A percentile compares a stretch with the other conserved stretches of the same genome.
These are phyloP conservation scores for Xylaria longipes DNA, from an alignment of 495 filamentous ascomycete genomes.

Conservation along the genomic window DNA sequence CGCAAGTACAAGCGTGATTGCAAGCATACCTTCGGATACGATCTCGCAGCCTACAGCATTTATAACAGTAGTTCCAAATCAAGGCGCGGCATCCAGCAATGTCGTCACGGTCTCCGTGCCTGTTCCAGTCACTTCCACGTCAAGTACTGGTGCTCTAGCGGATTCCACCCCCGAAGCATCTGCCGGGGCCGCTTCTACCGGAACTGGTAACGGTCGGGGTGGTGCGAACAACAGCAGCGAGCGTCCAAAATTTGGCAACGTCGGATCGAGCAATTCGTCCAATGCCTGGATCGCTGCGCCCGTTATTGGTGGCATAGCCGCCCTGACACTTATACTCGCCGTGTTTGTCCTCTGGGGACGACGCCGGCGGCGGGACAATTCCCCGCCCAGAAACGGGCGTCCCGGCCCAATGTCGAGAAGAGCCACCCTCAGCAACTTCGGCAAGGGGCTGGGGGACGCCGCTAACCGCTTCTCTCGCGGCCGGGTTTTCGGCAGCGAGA, in stretches of 20 bases:
- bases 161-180: conserved; percentile 1
- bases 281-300: conserved; percentile 49
- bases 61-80: not conserved
- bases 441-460: not conserved
- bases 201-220: not conserved
- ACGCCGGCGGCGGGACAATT: conserved; percentile 27
- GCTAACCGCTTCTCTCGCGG: not conserved
- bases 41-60: conserved; percentile 17
- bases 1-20: not conserved
- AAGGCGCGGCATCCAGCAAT: not conserved
- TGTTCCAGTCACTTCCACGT: not conserved
- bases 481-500: conserved; percentile 11
- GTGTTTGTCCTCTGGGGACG: conserved; percentile 46
- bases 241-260: not conserved
- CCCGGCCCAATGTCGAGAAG: not conserved
- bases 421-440: not conserved
- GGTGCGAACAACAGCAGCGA: not conserved
- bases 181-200: not conserved
- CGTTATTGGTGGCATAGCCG: conserved; percentile 47
- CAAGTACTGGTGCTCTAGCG: not conserved
- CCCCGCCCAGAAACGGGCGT: not conserved
- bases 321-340: conserved; percentile 42
- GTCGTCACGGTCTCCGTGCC: conserved; percentile 22
- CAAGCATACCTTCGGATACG: not conserved
- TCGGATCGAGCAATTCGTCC: conserved; percentile 18